Percentiles rank a stretch among this genome's conserved stretches.
Conservation (phyloP, 2,329 filamentous ascomycete genomes). For the Fonsecaea monophora region DNA sequence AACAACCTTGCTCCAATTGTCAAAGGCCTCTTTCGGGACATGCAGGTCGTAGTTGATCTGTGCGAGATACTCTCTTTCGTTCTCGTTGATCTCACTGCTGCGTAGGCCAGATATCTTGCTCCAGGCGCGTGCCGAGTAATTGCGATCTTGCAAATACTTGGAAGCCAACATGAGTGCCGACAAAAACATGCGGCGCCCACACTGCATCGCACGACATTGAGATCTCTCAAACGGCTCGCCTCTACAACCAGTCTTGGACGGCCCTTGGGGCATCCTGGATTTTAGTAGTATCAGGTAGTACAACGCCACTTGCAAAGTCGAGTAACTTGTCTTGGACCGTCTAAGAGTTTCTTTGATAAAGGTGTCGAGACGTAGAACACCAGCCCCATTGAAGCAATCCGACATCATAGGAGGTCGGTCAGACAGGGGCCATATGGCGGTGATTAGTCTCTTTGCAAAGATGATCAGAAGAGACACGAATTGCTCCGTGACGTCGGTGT, state of each 20-base stretch:
- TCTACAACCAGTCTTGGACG: slow-evolving; percentile 57
- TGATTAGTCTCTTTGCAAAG: slow-evolving; percentile 95
- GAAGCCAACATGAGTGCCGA: slow-evolving; percentile 93
- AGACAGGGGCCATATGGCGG: slow-evolving; percentile 94
- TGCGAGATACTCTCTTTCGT: slow-evolving; percentile 88
- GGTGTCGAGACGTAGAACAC: slow-evolving; percentile 85
- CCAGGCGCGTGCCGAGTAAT: slow-evolving; percentile 97
- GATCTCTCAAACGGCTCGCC: slow-evolving; percentile 52
- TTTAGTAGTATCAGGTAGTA: slow-evolving; percentile 97
- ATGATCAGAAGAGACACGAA: slow-evolving; percentile 58
- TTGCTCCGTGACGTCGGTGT: slow-evolving; percentile 39
- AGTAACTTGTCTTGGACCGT: slow-evolving; percentile 94
- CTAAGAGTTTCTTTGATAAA: slow-evolving; percentile 98
- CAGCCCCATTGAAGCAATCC: slow-evolving; percentile 67
- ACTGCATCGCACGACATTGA: slow-evolving; percentile 76
- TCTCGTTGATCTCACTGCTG: slow-evolving; percentile 92
- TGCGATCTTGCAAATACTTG: slow-evolving; percentile 97
- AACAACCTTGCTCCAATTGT: slow-evolving; percentile 92
- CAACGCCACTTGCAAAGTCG: slow-evolving; percentile 92
- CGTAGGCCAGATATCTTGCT: slow-evolving; percentile 98
- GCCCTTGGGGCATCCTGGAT: slow-evolving; percentile 79
- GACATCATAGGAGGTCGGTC: slow-evolving; percentile 78
- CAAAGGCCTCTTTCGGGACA: slow-evolving; percentile 85
- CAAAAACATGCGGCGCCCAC: slow-evolving; percentile 96
- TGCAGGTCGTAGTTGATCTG: slow-evolving; percentile 95